Base-by-base conservation (phyloP, 1,139 yeast species). In the Suhomyces yuchorum region DNA sequence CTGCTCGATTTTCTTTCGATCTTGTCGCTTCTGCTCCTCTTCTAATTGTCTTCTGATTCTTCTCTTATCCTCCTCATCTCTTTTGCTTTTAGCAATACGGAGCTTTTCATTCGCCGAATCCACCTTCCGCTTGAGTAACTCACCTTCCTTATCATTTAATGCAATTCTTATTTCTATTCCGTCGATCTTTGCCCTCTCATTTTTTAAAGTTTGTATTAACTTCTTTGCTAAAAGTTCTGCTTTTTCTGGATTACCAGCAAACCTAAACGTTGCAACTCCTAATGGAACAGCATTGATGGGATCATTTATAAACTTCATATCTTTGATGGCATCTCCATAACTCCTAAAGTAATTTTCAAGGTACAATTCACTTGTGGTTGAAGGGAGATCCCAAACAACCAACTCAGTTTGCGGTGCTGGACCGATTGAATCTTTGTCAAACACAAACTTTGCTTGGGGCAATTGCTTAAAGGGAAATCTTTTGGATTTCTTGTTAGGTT, bases 221-320 rank as follows among this genome's bases (percentile, higher is more conserved):
- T 61, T 63, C 40, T 66, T 66, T 12, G 80, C 80, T 19, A 67
- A 56, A 37, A 62, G 67, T 58, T 81, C 81, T 0, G 93, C 80
- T 48, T 71, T 70, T 42, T 81, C 85, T 2, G 73, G 59, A 18
- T 73, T 70, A 3, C 92, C 92, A 48, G 77, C 82, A 66, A 80
- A 91, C 48, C 77, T 73, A 47, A 90, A 73, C 18, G 82, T 71
- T 40, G 87, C 87, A 30, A 90, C 71, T 3, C 96, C 96, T 43
- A 91, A 66, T 0, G 96, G 93, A 19, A 86, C 87, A 2, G 92
- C 96, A 45, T 87, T 84, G 17, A 75, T 73, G 1, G 95, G 90
- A 60, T 92, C 96, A 52, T 78, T 80, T 18, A 85, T 71, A 51
- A 84, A 75, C 52, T 81, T 81, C 47, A 87, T 70, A 37, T 80